Base-by-base conservation (phyloP, 176 grass and related monocot species). In the Chloris gayana region DNA sequence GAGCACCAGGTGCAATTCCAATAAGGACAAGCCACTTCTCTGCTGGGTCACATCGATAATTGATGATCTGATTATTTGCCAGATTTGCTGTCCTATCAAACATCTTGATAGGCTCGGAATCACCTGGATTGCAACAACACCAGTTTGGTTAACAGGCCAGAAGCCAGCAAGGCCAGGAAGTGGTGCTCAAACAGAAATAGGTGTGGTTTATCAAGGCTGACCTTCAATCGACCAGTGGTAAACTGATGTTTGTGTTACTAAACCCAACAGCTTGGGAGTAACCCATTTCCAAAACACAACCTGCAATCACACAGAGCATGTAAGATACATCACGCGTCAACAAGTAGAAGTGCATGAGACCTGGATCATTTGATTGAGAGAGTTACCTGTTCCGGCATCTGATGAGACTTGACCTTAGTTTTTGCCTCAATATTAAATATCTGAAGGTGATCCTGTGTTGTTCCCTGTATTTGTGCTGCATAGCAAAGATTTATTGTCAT, bases 271-370 rank as follows among this genome's bases (percentile, higher is more conserved):
- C 67, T 91, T 94, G 37, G 92, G 92, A 56, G 90, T 91, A 67
- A 98, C 92, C 95, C 95, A 98, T 87, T 98, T 98, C 95, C 95
- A 98, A 68, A 98, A 98, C n/a, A 91, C 92, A 62, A 98, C 95
- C 95, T 97, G 65, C 13, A 74, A 66, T 81, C 63, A 34, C 26
- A 34, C 47, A 73, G 57, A 26, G 6, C 27, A 18, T 6, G 8
- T n/a, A 35, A 35, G 7, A 22, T 0, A 25, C 12, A 32, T 22
- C 19, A 5, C 31, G 9, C 10, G 29, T 39, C 24, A 10, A 29
- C 25, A 14, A 47, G 14, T 54, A 64, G 9, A 57, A 30, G 24
- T 21, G 49, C 11, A 46, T 14, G 21, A n/a, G 63, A 59, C 19
- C 25, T 60, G 25, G 10, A 60, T 25, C 33, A 76, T 24, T 32